Percentiles rank a stretch among this genome's conserved stretches.
These are phyloP conservation scores for Hibiscus mutabilis DNA, from an alignment of 345 rosid genomes.

Conservation along the genomic window DNA sequence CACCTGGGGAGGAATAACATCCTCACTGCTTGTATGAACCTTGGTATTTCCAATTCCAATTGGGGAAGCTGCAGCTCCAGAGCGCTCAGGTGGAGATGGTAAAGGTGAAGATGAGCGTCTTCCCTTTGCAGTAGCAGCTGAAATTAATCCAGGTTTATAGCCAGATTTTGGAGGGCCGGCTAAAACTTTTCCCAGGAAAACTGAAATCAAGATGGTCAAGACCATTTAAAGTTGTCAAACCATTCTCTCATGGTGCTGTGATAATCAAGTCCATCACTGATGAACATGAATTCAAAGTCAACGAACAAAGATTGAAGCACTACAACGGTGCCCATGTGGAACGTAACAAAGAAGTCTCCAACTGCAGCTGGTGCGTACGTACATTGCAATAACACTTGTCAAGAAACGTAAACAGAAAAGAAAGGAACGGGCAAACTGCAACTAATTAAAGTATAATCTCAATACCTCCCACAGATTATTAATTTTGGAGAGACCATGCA, in stretches of 20 bases:
- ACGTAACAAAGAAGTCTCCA: no score
- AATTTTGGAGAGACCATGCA: background rate
- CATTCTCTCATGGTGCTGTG: no score
- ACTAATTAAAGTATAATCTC: background rate
- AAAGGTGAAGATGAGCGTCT: conserved; percentile 66
- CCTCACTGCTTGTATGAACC: conserved; percentile 34
- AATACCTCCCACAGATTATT: background rate
- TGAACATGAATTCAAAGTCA: no score
- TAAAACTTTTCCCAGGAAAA: no score
- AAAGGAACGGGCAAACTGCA: background rate
- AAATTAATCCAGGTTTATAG: conserved; percentile 38
- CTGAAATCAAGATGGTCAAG: no score
- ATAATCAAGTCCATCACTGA: no score
- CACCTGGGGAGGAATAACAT: conserved; percentile 25
- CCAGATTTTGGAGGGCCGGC: conserved; percentile 46
- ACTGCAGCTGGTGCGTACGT: conserved; percentile 25
- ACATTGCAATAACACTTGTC: conserved; percentile 1
- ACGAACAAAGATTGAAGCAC: no score
- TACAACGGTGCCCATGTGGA: no score
- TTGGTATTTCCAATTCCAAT: conserved; percentile 11
- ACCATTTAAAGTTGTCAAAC: no score
- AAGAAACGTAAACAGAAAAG: conserved; percentile 6
- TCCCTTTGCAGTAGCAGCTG: conserved; percentile 40
- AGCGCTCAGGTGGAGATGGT: conserved; percentile 52
- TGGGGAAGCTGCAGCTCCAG: conserved; percentile 37